phyloP scores from a whole-genome alignment of 2,329 filamentous ascomycete species.

The Lachnellula subtilissima region DNA sequence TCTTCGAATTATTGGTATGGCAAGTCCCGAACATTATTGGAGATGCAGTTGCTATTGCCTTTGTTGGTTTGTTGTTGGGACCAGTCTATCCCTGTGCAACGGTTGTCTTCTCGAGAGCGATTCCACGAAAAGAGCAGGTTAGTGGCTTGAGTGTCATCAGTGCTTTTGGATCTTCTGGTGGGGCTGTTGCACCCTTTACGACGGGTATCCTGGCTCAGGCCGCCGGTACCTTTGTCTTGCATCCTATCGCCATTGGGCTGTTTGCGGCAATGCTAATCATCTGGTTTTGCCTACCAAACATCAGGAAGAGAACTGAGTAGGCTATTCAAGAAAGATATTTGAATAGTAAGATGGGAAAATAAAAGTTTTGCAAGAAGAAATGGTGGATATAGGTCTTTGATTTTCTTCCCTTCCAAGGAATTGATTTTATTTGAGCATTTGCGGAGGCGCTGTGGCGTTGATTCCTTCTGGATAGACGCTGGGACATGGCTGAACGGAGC shows the following conservation, averaged over 20 bases:
- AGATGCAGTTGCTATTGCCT: slow-evolving; percentile 59
- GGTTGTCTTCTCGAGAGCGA: slow-evolving; percentile 55
- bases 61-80: slow-evolving; percentile 71
- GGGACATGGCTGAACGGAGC: slow-evolving; percentile 20
- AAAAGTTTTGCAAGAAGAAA: neutral
- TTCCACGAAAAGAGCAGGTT: slow-evolving; percentile 56
- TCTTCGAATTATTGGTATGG: slow-evolving; percentile 76
- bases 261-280: slow-evolving; percentile 61
- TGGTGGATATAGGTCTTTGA: neutral
- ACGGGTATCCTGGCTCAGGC: slow-evolving; percentile 44
- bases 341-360: neutral
- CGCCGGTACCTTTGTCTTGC: slow-evolving; percentile 43
- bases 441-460: slow-evolving; percentile 24
- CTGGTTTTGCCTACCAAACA: slow-evolving; percentile 56
- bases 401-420: neutral
- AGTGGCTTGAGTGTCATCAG: slow-evolving; percentile 63
- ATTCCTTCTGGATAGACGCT: slow-evolving; percentile 14
- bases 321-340: neutral
- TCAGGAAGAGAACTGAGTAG: slow-evolving; percentile 57
- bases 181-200: slow-evolving; percentile 55
- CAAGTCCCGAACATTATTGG: slow-evolving; percentile 69
- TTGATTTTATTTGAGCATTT: slow-evolving; percentile 1
- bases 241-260: slow-evolving; percentile 58
- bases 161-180: slow-evolving; percentile 65
- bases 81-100: slow-evolving; percentile 74